Evolutionary conservation across 2,329 filamentous ascomycete species (phyloP).

Genomic region (Blastomyces gilchristii): DNA sequence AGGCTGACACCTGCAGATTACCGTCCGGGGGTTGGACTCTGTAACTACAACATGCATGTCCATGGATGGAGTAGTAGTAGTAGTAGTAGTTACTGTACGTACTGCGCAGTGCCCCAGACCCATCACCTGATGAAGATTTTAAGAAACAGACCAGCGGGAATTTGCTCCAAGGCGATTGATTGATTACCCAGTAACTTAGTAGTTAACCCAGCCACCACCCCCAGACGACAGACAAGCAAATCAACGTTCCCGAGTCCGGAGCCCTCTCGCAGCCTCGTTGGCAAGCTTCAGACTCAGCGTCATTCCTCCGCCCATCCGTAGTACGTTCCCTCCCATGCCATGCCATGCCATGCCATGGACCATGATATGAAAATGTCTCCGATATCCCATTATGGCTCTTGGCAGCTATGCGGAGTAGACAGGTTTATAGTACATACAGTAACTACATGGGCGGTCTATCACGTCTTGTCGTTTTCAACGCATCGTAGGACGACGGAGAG

Average conservation of each 20-base stretch:
- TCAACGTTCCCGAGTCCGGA: background rate
- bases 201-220: background rate
- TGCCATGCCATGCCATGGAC: background rate
- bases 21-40: no score
- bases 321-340: background rate
- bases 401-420: background rate
- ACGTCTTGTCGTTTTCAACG: background rate
- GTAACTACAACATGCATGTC: no score
- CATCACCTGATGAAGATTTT: background rate
- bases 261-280: background rate
- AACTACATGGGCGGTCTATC: background rate
- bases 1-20: background rate
- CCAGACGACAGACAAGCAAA: background rate
- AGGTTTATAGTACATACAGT: no score
- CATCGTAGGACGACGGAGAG: background rate
- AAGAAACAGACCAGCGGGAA: background rate
- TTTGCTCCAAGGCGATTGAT: background rate
- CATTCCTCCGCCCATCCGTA: slow-evolving; percentile 3
- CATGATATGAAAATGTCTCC: background rate
- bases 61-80: no score
- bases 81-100: no score
- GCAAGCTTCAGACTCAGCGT: background rate
- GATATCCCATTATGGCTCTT: background rate
- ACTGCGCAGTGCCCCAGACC: background rate
- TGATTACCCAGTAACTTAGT: background rate